Evolutionary conservation across 148 eudicot genomes (phyloP).

Genomic region (Bassia scoparia): DNA sequence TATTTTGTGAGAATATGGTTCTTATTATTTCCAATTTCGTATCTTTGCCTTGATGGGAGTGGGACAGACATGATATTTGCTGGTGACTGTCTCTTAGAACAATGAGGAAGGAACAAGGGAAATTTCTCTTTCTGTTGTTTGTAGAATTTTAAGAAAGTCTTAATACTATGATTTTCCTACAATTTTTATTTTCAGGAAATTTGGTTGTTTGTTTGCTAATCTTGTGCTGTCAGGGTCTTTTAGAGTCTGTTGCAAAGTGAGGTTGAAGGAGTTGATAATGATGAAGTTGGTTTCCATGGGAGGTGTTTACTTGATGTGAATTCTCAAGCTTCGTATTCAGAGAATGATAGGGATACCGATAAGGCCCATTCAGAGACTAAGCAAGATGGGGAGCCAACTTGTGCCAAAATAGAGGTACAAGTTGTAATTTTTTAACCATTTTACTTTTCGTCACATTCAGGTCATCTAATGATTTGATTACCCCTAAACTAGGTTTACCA

Average conservation of each 20-base stretch:
- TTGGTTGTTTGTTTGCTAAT: no score
- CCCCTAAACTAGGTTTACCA: constrained; percentile 45
- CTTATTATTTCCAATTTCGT: not conserved
- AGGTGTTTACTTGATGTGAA: constrained; percentile 49
- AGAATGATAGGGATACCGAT: constrained; percentile 25
- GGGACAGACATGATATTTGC: constrained; percentile 85
- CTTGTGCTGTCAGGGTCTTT: no score
- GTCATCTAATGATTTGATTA: constrained; percentile 13
- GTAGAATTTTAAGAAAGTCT: no score
- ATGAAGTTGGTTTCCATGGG: constrained; percentile 48
- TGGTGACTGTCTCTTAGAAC: constrained; percentile 71
- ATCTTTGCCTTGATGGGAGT: constrained; percentile 22
- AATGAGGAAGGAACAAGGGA: constrained; percentile 81
- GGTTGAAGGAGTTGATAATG: constrained; percentile 46
- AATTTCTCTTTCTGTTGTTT: constrained; percentile 86
- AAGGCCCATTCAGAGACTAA: constrained; percentile 21
- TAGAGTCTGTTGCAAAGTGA: constrained; percentile 58
- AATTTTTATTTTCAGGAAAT: no score
- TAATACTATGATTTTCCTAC: no score
- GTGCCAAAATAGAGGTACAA: constrained; percentile 62
- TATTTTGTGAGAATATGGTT: not conserved
- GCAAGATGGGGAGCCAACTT: constrained; percentile 40
- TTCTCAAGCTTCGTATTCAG: constrained; percentile 18
- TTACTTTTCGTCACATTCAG: not conserved
- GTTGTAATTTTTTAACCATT: not conserved